Conservation (phyloP, 2,329 filamentous ascomycete species). For the Xylariaceae sp. region DNA sequence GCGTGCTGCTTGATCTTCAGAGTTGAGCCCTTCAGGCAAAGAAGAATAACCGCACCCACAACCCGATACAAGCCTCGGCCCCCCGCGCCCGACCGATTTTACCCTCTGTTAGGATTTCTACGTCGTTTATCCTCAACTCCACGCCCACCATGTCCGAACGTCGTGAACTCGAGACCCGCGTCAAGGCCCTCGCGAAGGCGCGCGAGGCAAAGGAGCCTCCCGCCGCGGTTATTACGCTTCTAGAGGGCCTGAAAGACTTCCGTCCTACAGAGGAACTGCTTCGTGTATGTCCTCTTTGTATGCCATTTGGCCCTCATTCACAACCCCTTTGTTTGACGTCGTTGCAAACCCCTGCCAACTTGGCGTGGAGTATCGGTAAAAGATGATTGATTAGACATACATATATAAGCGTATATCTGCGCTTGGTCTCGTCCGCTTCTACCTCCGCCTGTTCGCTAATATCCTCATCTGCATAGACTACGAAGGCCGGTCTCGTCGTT, state of each 20-base stretch:
- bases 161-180: slow-evolving; percentile 71
- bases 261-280: slow-evolving; percentile 84
- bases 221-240: slow-evolving; percentile 63
- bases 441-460: slow-evolving; percentile 7
- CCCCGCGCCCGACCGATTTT: too few relatives aligned
- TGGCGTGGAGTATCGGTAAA: too few relatives aligned
- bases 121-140: neutral
- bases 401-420: too few relatives aligned
- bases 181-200: slow-evolving; percentile 77
- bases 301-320: neutral
- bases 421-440: neutral
- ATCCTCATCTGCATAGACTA: slow-evolving; percentile 48
- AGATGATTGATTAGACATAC: too few relatives aligned
- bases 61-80: too few relatives aligned
- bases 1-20: too few relatives aligned
- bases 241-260: slow-evolving; percentile 72
- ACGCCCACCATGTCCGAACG: slow-evolving; percentile 52
- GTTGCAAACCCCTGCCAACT: too few relatives aligned
- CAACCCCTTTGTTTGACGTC: too few relatives aligned
- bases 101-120: neutral
- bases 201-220: slow-evolving; percentile 68
- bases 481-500: slow-evolving; percentile 85
- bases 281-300: slow-evolving; percentile 12
- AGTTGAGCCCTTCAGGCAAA: too few relatives aligned
- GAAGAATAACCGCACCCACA: too few relatives aligned